Conservation (phyloP, 1,139 yeast genomes). For the Sugiyamaella grinbergsii region DNA sequence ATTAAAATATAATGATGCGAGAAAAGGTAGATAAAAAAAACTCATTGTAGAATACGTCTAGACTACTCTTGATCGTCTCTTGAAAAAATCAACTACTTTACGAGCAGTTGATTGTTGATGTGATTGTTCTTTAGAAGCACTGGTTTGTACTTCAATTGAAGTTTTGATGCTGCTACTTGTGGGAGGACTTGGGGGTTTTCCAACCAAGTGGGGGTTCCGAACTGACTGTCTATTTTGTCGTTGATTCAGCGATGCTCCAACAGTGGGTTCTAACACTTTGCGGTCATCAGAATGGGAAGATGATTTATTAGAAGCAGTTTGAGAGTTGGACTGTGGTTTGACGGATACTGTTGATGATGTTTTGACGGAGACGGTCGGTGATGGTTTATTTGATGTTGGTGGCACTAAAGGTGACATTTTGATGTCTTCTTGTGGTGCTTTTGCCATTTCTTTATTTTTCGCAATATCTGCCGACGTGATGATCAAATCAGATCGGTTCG, state of each 20-base stretch:
- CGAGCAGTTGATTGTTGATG: constrained; percentile 35
- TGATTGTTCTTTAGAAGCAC: constrained; percentile 23
- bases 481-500: constrained; percentile 4
- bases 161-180: constrained; percentile 3
- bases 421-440: neutral
- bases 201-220: constrained; percentile 1
- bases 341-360: too few relatives aligned
- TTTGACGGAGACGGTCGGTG: constrained; percentile 4
- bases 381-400: neutral
- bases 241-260: constrained; percentile 31
- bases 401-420: neutral
- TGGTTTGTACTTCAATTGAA: constrained; percentile 10
- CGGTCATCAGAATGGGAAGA: constrained; percentile 24
- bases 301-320: neutral
- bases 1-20: neutral
- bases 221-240: constrained; percentile 30
- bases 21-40: neutral
- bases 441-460: neutral
- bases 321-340: neutral
- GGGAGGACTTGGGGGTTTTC: constrained; percentile 6
- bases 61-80: constrained; percentile 52
- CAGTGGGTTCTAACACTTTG: constrained; percentile 34
- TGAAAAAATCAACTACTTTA: constrained; percentile 43
- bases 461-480: constrained; percentile 4
- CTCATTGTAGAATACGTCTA: constrained; percentile 11